Base-by-base conservation (phyloP, 306 rosid species). In the Gleditsia sinensis region DNA sequence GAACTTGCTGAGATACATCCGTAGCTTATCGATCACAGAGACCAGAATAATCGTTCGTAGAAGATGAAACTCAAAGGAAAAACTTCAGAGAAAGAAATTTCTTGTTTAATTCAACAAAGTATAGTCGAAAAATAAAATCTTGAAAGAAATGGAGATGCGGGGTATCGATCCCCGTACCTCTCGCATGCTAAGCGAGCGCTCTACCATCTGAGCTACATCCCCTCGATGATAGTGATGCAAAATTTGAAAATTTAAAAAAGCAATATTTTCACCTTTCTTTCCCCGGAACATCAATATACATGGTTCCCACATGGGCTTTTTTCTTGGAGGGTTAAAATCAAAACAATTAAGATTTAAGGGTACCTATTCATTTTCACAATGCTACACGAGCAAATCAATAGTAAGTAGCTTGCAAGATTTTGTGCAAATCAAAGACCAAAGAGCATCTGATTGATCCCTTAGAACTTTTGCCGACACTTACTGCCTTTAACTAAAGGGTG, bases 151-250 rank as follows among this genome's bases (percentile, higher is more conserved):
- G 89, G 86, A 84, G 89, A 86, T 75, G 91, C 84, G 79, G 91
- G 89, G 91, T 80, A 86, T 86, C 88, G 86, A 86, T 86, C 89
- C 91, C 86, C 79, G 79, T 81, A 68, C 89, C 86, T 86, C 86
- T 89, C 86, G 88, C 91, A 84, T 86, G 89, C 88, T 83, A 89
- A 89, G 91, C 89, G 86, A 86, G 89, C 86, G 84, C 94, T 84
- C 89, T 86, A 89, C 94, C 94, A 89, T 83, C 88, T 89, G 88
- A 86, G 88, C 91, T 89, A 89, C 88, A 84, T 89, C 94, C 91
- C 88, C 86, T n/a, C n/a, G n/a, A n/a, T n/a, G n/a, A n/a, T n/a
- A n/a, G n/a, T n/a, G n/a, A n/a, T n/a, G n/a, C n/a, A n/a, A n/a
- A n/a, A n/a, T n/a, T n/a, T n/a, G n/a, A n/a, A n/a, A n/a, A n/a